Conservation (phyloP, 225 moss, liverwort and hornwort genomes). For the Bryoerythrophyllum caledonicum region DNA sequence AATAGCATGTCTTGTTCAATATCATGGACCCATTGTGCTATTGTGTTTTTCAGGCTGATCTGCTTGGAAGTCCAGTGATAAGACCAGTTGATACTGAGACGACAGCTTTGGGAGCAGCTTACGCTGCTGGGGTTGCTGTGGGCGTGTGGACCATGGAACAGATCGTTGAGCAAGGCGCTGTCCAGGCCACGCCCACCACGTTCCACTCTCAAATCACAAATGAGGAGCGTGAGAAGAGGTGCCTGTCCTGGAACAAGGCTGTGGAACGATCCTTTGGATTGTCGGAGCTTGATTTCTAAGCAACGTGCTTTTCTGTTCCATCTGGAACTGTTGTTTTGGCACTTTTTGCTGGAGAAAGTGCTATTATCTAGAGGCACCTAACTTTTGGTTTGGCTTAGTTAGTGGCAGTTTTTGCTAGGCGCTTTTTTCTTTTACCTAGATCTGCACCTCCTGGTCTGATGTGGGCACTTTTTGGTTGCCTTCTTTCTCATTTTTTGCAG, state of each 20-base stretch:
- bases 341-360: constrained; percentile 26
- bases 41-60: constrained; percentile 72
- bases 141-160: constrained; percentile 86
- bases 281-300: constrained; percentile 62
- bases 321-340: constrained; percentile 6
- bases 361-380: constrained; percentile 21
- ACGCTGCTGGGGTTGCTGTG: constrained; percentile 89
- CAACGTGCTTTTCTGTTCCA: constrained; percentile 21
- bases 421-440: constrained; percentile 8
- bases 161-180: constrained; percentile 71
- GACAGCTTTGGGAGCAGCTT: constrained; percentile 95
- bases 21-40: too few relatives aligned
- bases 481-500: not conserved
- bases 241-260: constrained; percentile 79
- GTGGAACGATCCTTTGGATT: constrained; percentile 90
- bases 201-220: constrained; percentile 65
- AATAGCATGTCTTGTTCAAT: too few relatives aligned
- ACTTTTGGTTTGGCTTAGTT: constrained; percentile 5
- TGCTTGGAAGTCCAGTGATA: constrained; percentile 81
- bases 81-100: constrained; percentile 89
- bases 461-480: constrained; percentile 7
- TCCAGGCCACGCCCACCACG: constrained; percentile 64
- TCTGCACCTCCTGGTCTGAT: not conserved
- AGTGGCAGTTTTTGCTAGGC: constrained; percentile 8
- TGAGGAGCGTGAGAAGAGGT: constrained; percentile 75